Conservation (phyloP, 202 grass and related monocot genomes). For the Musa balbisiana region DNA sequence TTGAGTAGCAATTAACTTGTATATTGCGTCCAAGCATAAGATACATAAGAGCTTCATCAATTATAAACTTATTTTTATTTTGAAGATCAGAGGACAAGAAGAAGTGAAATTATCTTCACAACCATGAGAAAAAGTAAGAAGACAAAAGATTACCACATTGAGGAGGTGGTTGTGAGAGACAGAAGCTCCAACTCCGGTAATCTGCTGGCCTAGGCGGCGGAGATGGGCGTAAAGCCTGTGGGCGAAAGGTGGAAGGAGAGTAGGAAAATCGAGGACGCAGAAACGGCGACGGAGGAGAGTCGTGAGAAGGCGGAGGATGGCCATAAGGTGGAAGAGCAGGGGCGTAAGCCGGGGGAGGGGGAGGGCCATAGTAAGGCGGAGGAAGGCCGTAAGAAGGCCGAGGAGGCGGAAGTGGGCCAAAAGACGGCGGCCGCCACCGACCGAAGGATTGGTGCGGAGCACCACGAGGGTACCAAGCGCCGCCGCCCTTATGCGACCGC, state of each 20-base stretch:
- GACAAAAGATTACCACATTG: constrained; percentile 49
- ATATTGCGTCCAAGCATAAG: background rate
- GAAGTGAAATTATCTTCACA: background rate
- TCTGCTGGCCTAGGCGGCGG: constrained; percentile 34
- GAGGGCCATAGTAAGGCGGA: constrained; percentile 2
- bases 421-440: constrained; percentile 20
- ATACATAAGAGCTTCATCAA: background rate
- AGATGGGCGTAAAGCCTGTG: background rate
- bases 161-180: constrained; percentile 28
- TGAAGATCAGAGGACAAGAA: background rate
- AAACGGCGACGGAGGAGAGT: background rate
- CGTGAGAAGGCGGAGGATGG: background rate
- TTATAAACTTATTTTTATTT: background rate
- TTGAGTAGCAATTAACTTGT: background rate
- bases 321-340: background rate
- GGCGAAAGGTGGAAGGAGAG: background rate
- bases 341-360: background rate
- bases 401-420: background rate
- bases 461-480: constrained; percentile 10
- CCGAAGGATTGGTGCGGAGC: background rate
- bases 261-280: background rate
- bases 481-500: constrained; percentile 2
- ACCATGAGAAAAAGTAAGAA: constrained; percentile 5
- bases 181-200: constrained; percentile 49
- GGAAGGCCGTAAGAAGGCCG: background rate